Conservation (phyloP, 2,329 filamentous ascomycete species). For the Botrytis elliptica region DNA sequence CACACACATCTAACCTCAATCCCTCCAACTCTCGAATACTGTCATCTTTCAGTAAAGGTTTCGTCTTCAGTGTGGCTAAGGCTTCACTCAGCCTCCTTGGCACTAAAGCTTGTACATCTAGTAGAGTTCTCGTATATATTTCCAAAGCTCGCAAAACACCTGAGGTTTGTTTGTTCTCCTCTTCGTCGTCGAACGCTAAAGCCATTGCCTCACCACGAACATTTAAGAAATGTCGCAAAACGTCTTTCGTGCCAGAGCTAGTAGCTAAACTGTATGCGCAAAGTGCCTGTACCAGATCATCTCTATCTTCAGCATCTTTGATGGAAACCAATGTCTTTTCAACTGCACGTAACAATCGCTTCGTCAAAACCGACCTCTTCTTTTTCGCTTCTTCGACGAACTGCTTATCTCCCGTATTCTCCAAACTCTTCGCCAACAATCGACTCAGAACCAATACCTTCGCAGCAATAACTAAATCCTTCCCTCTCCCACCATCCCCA, state of each 20-base stretch:
- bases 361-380: conserved; percentile 60
- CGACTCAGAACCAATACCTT: conserved; percentile 76
- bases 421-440: conserved; percentile 71
- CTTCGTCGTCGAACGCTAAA: conserved; percentile 54
- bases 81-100: conserved; percentile 70
- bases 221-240: conserved; percentile 73
- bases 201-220: conserved; percentile 69
- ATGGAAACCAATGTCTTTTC: conserved; percentile 67
- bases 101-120: conserved; percentile 74
- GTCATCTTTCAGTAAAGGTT: conserved; percentile 69
- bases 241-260: conserved; percentile 76
- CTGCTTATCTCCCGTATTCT: conserved; percentile 46
- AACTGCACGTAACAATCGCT: conserved; percentile 64
- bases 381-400: conserved; percentile 60
- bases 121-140: conserved; percentile 73
- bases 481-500: conserved; percentile 24
- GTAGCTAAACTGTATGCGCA: conserved; percentile 80
- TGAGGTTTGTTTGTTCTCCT: conserved; percentile 43
- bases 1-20: conserved; percentile 73
- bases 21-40: conserved; percentile 65
- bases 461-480: conserved; percentile 56
- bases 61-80: conserved; percentile 65
- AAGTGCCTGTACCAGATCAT: conserved; percentile 66
- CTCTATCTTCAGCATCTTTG: conserved; percentile 47
- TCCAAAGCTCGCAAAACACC: conserved; percentile 63